These are phyloP conservation scores for Aspergillus mulundensis DNA, from an alignment of 495 filamentous ascomycete species.

Conservation along the genomic window DNA sequence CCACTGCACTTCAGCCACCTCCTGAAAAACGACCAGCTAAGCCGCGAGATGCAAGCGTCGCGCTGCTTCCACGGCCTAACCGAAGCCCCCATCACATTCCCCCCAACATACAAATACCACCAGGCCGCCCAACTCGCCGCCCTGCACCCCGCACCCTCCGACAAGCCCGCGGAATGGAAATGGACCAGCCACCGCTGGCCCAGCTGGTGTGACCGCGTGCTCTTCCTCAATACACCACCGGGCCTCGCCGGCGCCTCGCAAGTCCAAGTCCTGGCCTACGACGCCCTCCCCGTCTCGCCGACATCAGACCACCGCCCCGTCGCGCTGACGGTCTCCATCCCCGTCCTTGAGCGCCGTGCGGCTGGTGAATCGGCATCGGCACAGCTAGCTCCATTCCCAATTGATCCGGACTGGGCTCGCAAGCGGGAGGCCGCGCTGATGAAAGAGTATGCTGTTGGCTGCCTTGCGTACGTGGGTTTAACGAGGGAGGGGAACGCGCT, in stretches of 20 bases:
- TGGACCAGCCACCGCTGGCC: slow-evolving; percentile 83
- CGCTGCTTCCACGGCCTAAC: slow-evolving; percentile 69
- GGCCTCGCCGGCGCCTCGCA: slow-evolving; percentile 35
- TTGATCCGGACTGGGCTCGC: slow-evolving; percentile 49
- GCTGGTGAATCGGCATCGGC: slow-evolving; percentile 23
- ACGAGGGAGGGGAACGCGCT: slow-evolving; percentile 59
- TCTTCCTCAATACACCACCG: slow-evolving; percentile 64
- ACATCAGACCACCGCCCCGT: slow-evolving; percentile 87
- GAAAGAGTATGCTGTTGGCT: slow-evolving; percentile 57
- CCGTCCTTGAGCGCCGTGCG: slow-evolving; percentile 34
- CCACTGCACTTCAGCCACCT: slow-evolving; percentile 57
- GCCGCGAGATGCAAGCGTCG: slow-evolving; percentile 57
- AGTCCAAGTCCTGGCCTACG: slow-evolving; percentile 57
- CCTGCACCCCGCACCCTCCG: slow-evolving; percentile 18
- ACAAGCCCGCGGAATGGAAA: slow-evolving; percentile 55
- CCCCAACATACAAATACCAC: slow-evolving; percentile 87
- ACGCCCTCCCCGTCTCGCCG: slow-evolving; percentile 66
- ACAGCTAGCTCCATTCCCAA: slow-evolving; percentile 48
- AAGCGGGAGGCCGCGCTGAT: slow-evolving; percentile 47
- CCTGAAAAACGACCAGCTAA: slow-evolving; percentile 72
- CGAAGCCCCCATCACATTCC: slow-evolving; percentile 74
- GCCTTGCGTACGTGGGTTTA: slow-evolving; percentile 50
- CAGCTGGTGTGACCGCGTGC: slow-evolving; percentile 88
- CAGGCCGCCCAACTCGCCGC: slow-evolving; percentile 40
- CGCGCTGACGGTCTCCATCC: slow-evolving; percentile 59